Conservation (phyloP, 1,284 basidiomycete genomes). For the Sphaerobolus stellatus region DNA sequence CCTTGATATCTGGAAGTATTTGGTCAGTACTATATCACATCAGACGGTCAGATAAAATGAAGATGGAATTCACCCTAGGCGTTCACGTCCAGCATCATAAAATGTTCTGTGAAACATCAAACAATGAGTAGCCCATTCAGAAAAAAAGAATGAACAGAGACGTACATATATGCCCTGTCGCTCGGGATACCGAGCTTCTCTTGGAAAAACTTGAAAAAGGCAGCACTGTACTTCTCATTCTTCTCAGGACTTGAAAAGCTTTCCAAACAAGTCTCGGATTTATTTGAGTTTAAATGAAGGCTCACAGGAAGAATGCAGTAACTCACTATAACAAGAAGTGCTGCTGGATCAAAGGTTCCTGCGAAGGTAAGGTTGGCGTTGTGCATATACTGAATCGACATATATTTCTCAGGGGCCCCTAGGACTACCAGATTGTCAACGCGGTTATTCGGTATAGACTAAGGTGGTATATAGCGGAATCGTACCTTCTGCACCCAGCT, state of each 20-base stretch:
- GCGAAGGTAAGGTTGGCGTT: conserved; percentile 57
- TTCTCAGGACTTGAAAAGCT: conserved; percentile 52
- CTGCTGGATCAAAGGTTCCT: conserved; percentile 65
- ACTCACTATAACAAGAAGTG: conserved; percentile 55
- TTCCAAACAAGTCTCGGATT: too few relatives aligned
- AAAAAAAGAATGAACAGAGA: too few relatives aligned
- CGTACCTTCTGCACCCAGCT: conserved; percentile 40
- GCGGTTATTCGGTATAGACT: neutral
- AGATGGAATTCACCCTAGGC: too few relatives aligned
- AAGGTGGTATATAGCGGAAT: neutral
- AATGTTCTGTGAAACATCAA: too few relatives aligned
- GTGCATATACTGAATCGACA: conserved; percentile 52
- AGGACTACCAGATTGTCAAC: conserved; percentile 27
- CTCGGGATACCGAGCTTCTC: conserved; percentile 48
- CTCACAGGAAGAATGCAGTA: neutral
- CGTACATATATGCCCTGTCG: conserved; percentile 57
- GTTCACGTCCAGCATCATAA: too few relatives aligned
- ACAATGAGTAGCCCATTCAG: too few relatives aligned
- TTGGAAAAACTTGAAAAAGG: conserved; percentile 53
- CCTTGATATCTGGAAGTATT: too few relatives aligned
- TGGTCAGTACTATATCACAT: too few relatives aligned
- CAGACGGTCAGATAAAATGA: too few relatives aligned
- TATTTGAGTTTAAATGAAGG: neutral
- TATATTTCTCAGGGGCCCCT: conserved; percentile 52
- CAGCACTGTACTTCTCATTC: conserved; percentile 55